Percentiles rank a stretch among this genome's conserved stretches.
These are phyloP conservation scores for Colletotrichum sp. DNA, from an alignment of 2,329 filamentous ascomycete species.

Conservation along the genomic window DNA sequence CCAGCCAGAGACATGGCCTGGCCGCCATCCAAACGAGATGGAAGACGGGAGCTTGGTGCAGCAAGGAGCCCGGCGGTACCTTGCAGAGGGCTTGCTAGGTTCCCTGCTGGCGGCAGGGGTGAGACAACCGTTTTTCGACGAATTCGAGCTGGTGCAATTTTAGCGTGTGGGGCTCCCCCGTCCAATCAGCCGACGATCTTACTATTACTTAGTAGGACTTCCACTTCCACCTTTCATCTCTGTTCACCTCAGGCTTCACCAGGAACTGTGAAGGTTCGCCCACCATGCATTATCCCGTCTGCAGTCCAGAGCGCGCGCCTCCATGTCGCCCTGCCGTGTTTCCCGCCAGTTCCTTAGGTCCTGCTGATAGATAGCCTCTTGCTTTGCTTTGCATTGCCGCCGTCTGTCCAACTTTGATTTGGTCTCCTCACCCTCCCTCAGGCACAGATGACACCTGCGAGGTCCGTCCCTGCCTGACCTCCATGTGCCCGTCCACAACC, in stretches of 20 bases:
- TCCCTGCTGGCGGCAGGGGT: conserved; percentile 7
- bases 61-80: neutral
- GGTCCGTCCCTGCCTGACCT: neutral
- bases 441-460: neutral
- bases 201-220: neutral
- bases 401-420: neutral
- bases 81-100: neutral
- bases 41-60: neutral
- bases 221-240: neutral
- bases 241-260: neutral
- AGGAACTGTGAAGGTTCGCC: neutral
- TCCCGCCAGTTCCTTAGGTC: neutral
- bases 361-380: neutral
- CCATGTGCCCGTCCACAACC: neutral
- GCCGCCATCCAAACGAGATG: neutral
- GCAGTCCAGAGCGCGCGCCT: neutral
- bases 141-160: conserved; percentile 13
- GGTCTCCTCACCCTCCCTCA: neutral
- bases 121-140: conserved; percentile 19
- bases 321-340: neutral
- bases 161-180: neutral
- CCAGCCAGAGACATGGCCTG: neutral
- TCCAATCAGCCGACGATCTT: neutral
- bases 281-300: neutral
- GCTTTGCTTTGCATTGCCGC: neutral